A percentile compares a stretch with the other conserved stretches of the same genome.
Conservation (phyloP, 345 rosid species). For the Adansonia digitata region DNA sequence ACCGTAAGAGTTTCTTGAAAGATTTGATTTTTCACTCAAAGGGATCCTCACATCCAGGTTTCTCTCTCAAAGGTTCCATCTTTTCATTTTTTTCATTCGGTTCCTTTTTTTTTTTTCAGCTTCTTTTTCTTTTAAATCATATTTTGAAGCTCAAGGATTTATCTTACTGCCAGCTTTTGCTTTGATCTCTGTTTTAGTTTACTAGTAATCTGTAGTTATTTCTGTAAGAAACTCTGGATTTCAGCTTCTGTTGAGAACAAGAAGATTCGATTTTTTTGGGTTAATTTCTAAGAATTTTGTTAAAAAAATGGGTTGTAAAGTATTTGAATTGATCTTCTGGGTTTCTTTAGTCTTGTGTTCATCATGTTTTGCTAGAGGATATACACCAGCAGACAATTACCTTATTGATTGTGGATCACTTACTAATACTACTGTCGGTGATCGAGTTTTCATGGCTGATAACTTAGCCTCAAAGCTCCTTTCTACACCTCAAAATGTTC, state of each 20-base stretch:
- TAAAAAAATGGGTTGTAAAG: too few species aligned
- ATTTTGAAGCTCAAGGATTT: not conserved
- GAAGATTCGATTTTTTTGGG: not conserved
- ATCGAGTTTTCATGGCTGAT: too few species aligned
- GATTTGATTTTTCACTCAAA: too few species aligned
- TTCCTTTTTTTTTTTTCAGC: too few species aligned
- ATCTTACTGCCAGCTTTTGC: not conserved
- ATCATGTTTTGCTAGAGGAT: slow-evolving; percentile 44
- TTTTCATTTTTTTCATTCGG: too few species aligned
- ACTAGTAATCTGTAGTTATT: not conserved
- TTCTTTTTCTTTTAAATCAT: too few species aligned
- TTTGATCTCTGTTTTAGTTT: slow-evolving; percentile 8
- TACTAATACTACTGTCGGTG: too few species aligned
- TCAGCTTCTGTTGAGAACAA: not conserved
- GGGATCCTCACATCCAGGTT: too few species aligned
- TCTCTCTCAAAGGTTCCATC: too few species aligned
- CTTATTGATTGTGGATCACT: slow-evolving; percentile 40
- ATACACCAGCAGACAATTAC: slow-evolving; percentile 42
- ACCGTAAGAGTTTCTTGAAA: too few species aligned
- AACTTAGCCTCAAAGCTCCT: slow-evolving; percentile 44
- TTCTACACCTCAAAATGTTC: slow-evolving; percentile 35
- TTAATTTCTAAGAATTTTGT: not conserved
- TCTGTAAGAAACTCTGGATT: slow-evolving; percentile 3
- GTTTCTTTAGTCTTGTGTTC: slow-evolving; percentile 36
- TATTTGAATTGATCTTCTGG: too few species aligned